Evolutionary conservation across 768 basidiomycete species (phyloP), one percentile per base, ranked within the genome.

Genomic region (Pleurotus eryngii): DNA sequence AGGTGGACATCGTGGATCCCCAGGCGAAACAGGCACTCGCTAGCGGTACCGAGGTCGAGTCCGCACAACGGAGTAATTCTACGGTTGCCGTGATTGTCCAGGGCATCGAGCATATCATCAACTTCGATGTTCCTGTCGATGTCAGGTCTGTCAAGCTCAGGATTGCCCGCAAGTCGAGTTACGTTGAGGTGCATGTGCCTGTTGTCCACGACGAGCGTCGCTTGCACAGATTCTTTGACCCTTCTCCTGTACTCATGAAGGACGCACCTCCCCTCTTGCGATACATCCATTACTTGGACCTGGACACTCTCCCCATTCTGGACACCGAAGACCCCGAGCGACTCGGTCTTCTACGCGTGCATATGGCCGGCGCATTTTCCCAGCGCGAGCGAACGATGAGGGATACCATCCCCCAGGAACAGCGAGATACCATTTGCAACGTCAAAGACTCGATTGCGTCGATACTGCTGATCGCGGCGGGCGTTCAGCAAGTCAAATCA

Each of bases 81-180:
- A 42, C 51, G 9, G 12, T 58, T 6, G 42, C 24, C 15, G 51
- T 58, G 20, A 18, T n/a, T 24, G 18, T 54, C 30, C 40, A 42
- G 24, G 45, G 5, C n/a, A 54, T 55, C 51, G 30, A 27, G 5
- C 22, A 57, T 17, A n/a, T 22, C 22, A 35, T 47, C 49, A 51
- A 53, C 42, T 58, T 58, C 45, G 40, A 50, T 17, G 22, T 79
- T 46, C 79, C 80, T 7, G 66, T 84, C 8, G 62, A 75, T 30
- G 70, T 71, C 4, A 58, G 61, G 17, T 68, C 69, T 14, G 51
- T 65, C 1, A 81, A 72, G 60, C 62, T 77, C 8, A 74, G 81
- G 4, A 61, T 85, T 35, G 84, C 84, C 7, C 74, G 84, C 39
- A 83, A 80, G 60, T 85, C 82, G 1, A 72, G 65, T 22, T 86